phyloP scores from a whole-genome alignment of 108 stramenopile species.

The Nitzschia palea region DNA sequence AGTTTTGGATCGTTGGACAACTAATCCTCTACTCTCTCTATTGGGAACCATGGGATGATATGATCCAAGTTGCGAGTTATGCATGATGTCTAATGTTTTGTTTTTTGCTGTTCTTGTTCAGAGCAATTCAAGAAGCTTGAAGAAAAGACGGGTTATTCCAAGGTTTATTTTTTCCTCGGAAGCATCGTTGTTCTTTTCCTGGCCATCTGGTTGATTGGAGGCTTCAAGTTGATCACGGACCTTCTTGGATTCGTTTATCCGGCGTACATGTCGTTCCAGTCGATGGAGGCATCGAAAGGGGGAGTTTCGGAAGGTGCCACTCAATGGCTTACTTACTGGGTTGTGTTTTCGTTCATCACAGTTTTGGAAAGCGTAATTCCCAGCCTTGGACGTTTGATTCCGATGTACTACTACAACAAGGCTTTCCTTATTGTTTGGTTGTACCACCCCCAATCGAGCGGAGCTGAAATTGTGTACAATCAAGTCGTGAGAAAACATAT shows the following conservation, averaged over 20 bases:
- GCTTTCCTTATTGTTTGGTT: slow-evolving; percentile 74
- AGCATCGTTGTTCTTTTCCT: slow-evolving; percentile 27
- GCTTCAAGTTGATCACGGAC: slow-evolving; percentile 83
- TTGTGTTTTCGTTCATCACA: slow-evolving; percentile 85
- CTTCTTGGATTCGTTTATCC: slow-evolving; percentile 93
- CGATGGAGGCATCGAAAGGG: slow-evolving; percentile 75
- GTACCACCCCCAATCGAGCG: slow-evolving; percentile 81
- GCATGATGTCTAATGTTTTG: too few relatives aligned
- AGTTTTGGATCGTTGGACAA: too few relatives aligned
- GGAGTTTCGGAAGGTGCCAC: slow-evolving; percentile 70
- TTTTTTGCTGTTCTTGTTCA: too few relatives aligned
- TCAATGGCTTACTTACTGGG: slow-evolving; percentile 98
- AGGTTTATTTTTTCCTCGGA: slow-evolving; percentile 70
- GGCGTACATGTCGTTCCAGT: slow-evolving; percentile 97
- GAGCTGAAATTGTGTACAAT: slow-evolving; percentile 74
- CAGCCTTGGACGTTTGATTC: slow-evolving; percentile 62
- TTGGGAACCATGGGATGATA: too few relatives aligned
- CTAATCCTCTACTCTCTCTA: too few relatives aligned
- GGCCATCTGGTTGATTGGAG: slow-evolving; percentile 55
- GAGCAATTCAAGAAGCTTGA: slow-evolving; percentile 77
- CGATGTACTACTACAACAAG: slow-evolving; percentile 86
- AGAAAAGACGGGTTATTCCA: slow-evolving; percentile 78
- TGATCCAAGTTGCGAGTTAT: too few relatives aligned
- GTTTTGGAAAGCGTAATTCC: slow-evolving; percentile 55
- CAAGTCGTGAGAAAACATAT: slow-evolving; percentile 60